Evolutionary conservation across 305 asterid species (phyloP), one percentile per base, ranked within the genome.

Genomic region (Euphrasia arctica): DNA sequence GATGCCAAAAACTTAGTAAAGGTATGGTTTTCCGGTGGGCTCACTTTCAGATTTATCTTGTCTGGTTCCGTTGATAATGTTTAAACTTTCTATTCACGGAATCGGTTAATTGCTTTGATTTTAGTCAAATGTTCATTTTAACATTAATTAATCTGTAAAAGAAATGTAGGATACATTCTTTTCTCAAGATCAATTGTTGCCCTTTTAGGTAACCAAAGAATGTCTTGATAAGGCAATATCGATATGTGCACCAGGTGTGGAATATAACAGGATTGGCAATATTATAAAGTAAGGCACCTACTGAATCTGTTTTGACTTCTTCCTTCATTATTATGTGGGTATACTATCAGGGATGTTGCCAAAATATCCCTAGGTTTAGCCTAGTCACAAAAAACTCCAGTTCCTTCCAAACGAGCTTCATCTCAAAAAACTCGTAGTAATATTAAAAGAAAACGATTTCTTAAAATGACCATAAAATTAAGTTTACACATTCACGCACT

Each of bases 201-300:
- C 73, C 67, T 54, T 64, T 68, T 71, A 93, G 97, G 95, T 90
- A 50, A 88, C 99, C 42, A 83, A 88, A 79, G 96, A 88, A 73
- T 86, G 89, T 77, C 83, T 93, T 25, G 83, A 88, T 66, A 80
- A 76, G 74, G 97, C 99, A 62, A 88, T 93, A 73, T 79, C 99
- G 43, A 75, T 90, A 64, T 93, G 99, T 76, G 95, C 85, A 45
- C 95, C 99, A 4, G 96, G 97, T 62, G 87, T 88, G 54, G 95
- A 90, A 74, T 85, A 75, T 63, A 93, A 83, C 39, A 77, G 74
- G 67, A 93, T 93, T 72, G 99, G 99, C 82, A 84, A 77, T 78
- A 81, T 77, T 65, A 90, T 93, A 79, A 86, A 93, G 99, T 93
- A 83, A 83, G 97, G 52, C 71, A 63, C 72, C 54, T 72, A 61